Percentiles rank a stretch among this genome's conserved stretches.
These are phyloP conservation scores for Chloromonas sp. DNA, from an alignment of 163 green algal genomes.

Conservation along the genomic window DNA sequence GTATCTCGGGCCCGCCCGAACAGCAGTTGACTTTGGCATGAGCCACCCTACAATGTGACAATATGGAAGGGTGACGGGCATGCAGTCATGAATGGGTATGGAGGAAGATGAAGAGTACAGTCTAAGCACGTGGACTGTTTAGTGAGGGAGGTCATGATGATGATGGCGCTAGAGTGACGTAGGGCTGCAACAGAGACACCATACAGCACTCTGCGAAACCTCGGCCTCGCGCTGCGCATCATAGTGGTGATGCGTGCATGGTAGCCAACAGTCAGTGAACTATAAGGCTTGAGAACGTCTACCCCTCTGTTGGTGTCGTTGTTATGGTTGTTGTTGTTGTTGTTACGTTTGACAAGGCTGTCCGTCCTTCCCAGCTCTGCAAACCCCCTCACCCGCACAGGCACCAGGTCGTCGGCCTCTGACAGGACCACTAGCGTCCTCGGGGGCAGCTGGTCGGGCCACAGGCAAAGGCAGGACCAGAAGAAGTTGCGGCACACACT, in stretches of 20 bases:
- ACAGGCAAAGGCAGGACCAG: conserved; percentile 41
- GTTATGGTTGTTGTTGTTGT: background rate
- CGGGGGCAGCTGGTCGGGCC: conserved; percentile 39
- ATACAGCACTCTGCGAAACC: background rate
- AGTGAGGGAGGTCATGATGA: too few relatives aligned
- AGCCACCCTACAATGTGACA: background rate
- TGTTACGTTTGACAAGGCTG: background rate
- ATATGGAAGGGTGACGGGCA: too few relatives aligned
- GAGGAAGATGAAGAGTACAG: too few relatives aligned
- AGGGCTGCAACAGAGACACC: too few relatives aligned
- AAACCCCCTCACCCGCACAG: conserved; percentile 23
- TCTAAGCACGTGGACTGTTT: too few relatives aligned
- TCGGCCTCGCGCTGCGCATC: background rate
- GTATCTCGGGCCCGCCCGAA: background rate
- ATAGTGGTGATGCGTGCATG: background rate
- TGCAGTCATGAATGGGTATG: too few relatives aligned
- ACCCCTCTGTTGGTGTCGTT: background rate
- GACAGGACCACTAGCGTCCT: conserved; percentile 37
- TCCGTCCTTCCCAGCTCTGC: background rate
- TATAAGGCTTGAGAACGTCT: background rate
- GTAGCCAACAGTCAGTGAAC: too few relatives aligned
- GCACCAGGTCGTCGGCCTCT: conserved; percentile 38
- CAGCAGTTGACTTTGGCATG: background rate
- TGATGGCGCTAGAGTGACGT: too few relatives aligned
- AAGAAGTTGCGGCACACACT: conserved; percentile 34